Percentiles rank a stretch among this genome's conserved stretches.
phyloP scores from a whole-genome alignment of 1,284 basidiomycete species.

The Marasmius tenuissimus region DNA sequence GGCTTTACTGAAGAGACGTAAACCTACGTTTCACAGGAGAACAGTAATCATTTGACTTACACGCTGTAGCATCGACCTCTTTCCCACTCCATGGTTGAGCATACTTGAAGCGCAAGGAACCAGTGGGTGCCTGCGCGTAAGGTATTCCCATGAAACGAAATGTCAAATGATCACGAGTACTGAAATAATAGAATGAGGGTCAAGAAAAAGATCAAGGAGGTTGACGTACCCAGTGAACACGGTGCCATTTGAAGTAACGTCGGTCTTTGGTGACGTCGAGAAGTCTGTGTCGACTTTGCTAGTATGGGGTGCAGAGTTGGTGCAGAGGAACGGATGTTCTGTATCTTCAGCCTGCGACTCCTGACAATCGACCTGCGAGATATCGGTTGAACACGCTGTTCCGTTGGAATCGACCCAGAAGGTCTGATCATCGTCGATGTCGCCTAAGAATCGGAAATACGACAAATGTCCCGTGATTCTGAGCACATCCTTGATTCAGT shows the following conservation, averaged over 20 bases:
- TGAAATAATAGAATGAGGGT: not conserved
- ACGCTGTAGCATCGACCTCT: slow-evolving; percentile 18
- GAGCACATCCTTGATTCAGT: not conserved
- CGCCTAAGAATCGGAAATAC: slow-evolving; percentile 15
- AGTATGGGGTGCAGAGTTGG: slow-evolving; percentile 20
- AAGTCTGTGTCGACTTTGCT: slow-evolving; percentile 20
- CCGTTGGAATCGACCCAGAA: slow-evolving; percentile 10
- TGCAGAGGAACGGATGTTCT: slow-evolving; percentile 18
- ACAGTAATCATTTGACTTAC: slow-evolving; percentile 2
- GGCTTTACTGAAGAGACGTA: not conserved
- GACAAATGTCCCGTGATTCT: slow-evolving; percentile 14
- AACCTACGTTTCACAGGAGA: not conserved
- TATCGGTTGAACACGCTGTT: not conserved
- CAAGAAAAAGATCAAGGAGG: not conserved
- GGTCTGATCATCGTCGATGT: slow-evolving; percentile 3
- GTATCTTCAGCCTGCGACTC: not conserved
- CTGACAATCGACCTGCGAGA: not conserved
- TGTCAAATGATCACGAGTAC: slow-evolving; percentile 19
- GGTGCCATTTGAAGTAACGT: slow-evolving; percentile 12
- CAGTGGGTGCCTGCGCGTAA: slow-evolving; percentile 20
- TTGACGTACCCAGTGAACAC: slow-evolving; percentile 12
- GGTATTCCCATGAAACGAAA: slow-evolving; percentile 24
- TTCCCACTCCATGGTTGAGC: slow-evolving; percentile 15
- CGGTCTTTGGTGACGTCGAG: slow-evolving; percentile 12
- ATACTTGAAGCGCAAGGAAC: slow-evolving; percentile 20